Percentiles rank a stretch among this genome's conserved stretches.
These are phyloP conservation scores for Nicotiana rustica DNA, from an alignment of 305 asterid species.

Conservation along the genomic window DNA sequence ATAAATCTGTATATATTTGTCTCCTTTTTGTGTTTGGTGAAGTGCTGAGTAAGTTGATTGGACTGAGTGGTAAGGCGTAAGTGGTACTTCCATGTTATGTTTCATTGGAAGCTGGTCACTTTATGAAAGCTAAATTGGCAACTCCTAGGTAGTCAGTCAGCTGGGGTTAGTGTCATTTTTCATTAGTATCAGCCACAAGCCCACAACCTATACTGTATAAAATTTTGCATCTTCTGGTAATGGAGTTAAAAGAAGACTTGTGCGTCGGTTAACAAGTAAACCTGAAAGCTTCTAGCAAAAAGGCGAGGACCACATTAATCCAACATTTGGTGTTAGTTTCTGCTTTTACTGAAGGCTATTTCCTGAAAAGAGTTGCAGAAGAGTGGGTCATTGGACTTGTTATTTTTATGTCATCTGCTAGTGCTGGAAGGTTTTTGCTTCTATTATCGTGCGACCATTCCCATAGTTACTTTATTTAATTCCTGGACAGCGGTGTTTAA, in stretches of 20 bases:
- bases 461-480: constrained; percentile 14
- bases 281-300: constrained; percentile 2
- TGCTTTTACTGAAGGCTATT: not conserved
- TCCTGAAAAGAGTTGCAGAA: not conserved
- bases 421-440: not conserved
- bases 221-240: constrained; percentile 3
- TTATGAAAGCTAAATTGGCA: constrained; percentile 21
- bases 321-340: constrained; percentile 7
- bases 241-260: constrained; percentile 27
- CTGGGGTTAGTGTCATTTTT: constrained; percentile 21
- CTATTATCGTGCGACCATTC: not conserved
- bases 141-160: not conserved
- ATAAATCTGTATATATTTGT: constrained; percentile 3
- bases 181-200: constrained; percentile 17
- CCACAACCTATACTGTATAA: not conserved
- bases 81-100: constrained; percentile 1
- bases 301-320: not conserved
- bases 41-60: constrained; percentile 16
- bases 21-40: not conserved
- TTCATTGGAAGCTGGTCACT: constrained; percentile 8
- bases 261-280: constrained; percentile 15
- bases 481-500: not conserved
- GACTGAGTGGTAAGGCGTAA: constrained; percentile 15
- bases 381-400: not conserved
- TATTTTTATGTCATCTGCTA: not conserved